phyloP scores from a whole-genome alignment of 768 basidiomycete species.

The Dacryopinax primogenitus region DNA sequence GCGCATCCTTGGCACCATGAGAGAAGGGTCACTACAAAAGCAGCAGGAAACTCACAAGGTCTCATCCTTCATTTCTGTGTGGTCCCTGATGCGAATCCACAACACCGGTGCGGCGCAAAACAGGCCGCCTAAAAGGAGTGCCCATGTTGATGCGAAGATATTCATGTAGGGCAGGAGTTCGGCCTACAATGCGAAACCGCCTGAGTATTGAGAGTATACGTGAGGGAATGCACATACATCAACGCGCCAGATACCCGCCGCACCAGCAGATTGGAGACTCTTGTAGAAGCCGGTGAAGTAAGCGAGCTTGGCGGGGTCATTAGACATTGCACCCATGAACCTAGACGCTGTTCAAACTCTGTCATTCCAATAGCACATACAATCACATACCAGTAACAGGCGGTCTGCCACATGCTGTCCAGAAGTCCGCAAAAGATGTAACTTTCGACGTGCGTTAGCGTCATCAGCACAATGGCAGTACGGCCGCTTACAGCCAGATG shows the following conservation, averaged over 20 bases:
- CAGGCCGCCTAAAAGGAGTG: neutral
- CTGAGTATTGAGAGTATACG: neutral
- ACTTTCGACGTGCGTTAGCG: neutral
- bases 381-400: conserved; percentile 24
- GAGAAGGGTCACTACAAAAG: neutral
- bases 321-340: conserved; percentile 57
- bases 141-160: neutral
- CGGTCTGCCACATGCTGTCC: conserved; percentile 71
- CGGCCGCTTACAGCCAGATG: conserved; percentile 33
- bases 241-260: conserved; percentile 17
- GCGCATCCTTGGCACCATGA: conserved; percentile 16
- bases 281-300: conserved; percentile 61
- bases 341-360: conserved; percentile 19
- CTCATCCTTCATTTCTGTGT: conserved; percentile 40
- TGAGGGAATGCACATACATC: conserved; percentile 1
- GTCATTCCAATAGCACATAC: too few relatives aligned
- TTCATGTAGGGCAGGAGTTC: conserved; percentile 43
- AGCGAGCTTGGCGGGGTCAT: conserved; percentile 65
- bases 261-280: conserved; percentile 19
- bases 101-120: conserved; percentile 6
- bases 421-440: conserved; percentile 63
- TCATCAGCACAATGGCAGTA: neutral
- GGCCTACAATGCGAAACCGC: neutral
- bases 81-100: conserved; percentile 22
- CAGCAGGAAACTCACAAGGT: conserved; percentile 33